phyloP scores from a whole-genome alignment of 805 yeast species.

The Danielia oregonensis region DNA sequence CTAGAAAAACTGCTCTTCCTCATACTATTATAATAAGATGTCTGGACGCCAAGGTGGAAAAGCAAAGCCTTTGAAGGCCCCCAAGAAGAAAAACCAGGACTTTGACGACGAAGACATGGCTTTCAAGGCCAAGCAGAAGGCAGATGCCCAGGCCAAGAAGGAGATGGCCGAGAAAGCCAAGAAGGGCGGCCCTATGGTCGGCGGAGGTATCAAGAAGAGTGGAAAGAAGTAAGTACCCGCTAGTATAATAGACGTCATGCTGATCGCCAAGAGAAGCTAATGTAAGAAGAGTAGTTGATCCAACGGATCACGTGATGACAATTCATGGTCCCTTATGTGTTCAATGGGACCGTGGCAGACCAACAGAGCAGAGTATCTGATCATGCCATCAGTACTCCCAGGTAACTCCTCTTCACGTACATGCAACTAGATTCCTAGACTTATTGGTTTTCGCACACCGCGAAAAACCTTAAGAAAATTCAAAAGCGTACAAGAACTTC shows the following conservation, averaged over 20 bases:
- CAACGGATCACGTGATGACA: too few relatives aligned
- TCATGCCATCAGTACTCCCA: background rate
- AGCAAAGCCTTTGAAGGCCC: slow-evolving; percentile 83
- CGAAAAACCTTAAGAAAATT: background rate
- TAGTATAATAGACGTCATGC: background rate
- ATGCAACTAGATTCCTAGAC: too few relatives aligned
- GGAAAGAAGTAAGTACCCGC: slow-evolving; percentile 26
- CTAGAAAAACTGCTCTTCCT: too few relatives aligned
- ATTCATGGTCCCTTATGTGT: too few relatives aligned
- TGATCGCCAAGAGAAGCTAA: background rate
- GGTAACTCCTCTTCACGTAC: too few relatives aligned
- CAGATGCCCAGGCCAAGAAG: slow-evolving; percentile 90
- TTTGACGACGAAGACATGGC: slow-evolving; percentile 86
- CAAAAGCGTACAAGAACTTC: too few relatives aligned
- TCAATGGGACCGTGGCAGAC: too few relatives aligned
- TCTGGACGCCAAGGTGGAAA: slow-evolving; percentile 98
- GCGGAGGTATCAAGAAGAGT: slow-evolving; percentile 95
- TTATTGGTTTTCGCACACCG: slow-evolving; percentile 1
- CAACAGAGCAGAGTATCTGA: too few relatives aligned
- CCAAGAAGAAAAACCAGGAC: slow-evolving; percentile 77
- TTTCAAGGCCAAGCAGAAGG: slow-evolving; percentile 90
- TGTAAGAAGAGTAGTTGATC: background rate
- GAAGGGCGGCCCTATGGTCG: slow-evolving; percentile 86
- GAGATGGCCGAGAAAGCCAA: slow-evolving; percentile 84
- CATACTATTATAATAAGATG: slow-evolving; percentile 40